These are phyloP conservation scores for Papiliotrema terrestris DNA, from an alignment of 1,284 basidiomycete species.

Conservation along the genomic window DNA sequence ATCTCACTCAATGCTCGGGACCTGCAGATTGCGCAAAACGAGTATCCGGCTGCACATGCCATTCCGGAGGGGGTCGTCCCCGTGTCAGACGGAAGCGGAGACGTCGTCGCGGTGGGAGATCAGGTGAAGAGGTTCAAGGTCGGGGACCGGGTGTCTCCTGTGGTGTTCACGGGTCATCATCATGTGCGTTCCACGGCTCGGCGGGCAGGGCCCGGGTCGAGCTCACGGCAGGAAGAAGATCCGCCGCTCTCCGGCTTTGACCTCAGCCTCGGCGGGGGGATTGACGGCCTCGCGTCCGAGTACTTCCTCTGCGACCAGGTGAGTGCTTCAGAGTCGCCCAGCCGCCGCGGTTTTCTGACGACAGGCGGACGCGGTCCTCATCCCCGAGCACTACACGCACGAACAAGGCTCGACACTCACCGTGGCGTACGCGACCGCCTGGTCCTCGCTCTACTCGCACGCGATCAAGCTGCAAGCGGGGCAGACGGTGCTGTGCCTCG, in stretches of 20 bases:
- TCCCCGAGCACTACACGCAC: constrained; percentile 45
- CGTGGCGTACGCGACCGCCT: constrained; percentile 48
- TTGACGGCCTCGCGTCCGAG: constrained; percentile 46
- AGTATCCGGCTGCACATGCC: constrained; percentile 38
- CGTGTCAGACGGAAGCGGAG: constrained; percentile 48
- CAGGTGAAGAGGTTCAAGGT: constrained; percentile 41
- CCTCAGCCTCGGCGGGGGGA: constrained; percentile 44
- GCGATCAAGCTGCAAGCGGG: constrained; percentile 44
- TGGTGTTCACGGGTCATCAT: constrained; percentile 39
- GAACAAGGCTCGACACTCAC: constrained; percentile 47
- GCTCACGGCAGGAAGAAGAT: constrained; percentile 33
- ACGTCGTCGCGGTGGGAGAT: constrained; percentile 43
- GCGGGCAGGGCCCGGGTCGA: not conserved
- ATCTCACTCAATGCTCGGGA: constrained; percentile 48
- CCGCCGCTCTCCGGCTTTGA: constrained; percentile 29
- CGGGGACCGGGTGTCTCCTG: constrained; percentile 44
- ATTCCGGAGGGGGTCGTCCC: constrained; percentile 43
- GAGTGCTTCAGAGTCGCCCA: no score
- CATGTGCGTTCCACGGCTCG: constrained; percentile 19
- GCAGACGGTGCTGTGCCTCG: constrained; percentile 48
- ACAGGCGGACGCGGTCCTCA: constrained; percentile 29
- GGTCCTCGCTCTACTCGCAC: constrained; percentile 49
- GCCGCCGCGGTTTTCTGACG: no score
- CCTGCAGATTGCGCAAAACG: constrained; percentile 33
- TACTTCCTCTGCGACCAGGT: constrained; percentile 32